phyloP scores from a whole-genome alignment of 495 filamentous ascomycete genomes.

The Niebla homalea region DNA sequence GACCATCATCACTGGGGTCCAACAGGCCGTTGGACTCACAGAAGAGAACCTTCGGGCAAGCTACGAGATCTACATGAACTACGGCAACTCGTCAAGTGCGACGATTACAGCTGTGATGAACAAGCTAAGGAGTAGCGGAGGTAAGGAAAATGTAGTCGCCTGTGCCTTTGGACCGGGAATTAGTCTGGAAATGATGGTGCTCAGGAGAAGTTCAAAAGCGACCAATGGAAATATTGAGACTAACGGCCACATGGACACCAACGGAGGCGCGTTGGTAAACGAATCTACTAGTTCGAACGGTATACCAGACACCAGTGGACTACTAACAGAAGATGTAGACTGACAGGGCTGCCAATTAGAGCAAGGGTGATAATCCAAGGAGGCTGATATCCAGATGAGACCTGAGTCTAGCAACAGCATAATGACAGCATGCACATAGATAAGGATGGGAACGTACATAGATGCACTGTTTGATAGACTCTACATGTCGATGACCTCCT shows the following conservation, averaged over 20 bases:
- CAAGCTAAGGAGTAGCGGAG: slow-evolving; percentile 34
- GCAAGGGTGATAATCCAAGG: too few species aligned
- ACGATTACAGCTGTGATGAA: slow-evolving; percentile 50
- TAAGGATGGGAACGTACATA: too few species aligned
- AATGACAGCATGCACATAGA: too few species aligned
- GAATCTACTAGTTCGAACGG: too few species aligned
- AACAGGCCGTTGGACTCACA: slow-evolving; percentile 38
- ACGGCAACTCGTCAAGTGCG: slow-evolving; percentile 48
- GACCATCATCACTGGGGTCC: slow-evolving; percentile 48
- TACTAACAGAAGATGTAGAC: slow-evolving; percentile 8
- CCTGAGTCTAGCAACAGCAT: too few species aligned
- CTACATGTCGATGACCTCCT: too few species aligned
- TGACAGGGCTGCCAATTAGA: background rate
- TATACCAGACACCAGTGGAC: slow-evolving; percentile 1
- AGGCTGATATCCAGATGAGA: too few species aligned
- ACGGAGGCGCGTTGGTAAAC: background rate
- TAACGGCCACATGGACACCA: background rate
- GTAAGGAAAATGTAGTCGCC: slow-evolving; percentile 44
- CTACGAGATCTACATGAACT: slow-evolving; percentile 49
- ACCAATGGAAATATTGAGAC: background rate
- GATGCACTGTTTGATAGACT: too few species aligned
- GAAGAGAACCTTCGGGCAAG: slow-evolving; percentile 46
- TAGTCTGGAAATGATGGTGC: slow-evolving; percentile 47
- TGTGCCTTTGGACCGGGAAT: slow-evolving; percentile 56
- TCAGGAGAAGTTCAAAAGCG: slow-evolving; percentile 25